A percentile compares a stretch with the other conserved stretches of the same genome.
Evolutionary conservation across 192 early-diverging fungal species (phyloP).

Genomic region (Gryganskiella cystojenkinii): DNA sequence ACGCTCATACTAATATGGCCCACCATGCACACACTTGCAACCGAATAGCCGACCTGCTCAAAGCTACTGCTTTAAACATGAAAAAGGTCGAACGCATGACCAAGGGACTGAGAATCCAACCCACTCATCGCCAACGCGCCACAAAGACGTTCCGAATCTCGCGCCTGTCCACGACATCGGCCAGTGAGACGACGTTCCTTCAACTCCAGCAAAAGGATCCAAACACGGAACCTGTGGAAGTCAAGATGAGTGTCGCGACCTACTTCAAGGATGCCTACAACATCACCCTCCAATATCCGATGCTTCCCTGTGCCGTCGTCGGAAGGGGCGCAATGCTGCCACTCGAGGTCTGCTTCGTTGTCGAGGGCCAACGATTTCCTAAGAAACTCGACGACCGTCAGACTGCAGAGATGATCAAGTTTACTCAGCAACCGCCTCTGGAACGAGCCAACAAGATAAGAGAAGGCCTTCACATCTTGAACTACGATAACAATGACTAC

Average conservation of each 20-base stretch:
- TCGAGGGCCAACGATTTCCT: constrained; percentile 84
- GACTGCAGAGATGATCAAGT: constrained; percentile 96
- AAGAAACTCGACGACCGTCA: constrained; percentile 86
- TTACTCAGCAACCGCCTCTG: constrained; percentile 83
- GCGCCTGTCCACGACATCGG: constrained; percentile 72
- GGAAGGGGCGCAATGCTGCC: constrained; percentile 77
- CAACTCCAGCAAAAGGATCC: neutral
- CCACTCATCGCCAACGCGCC: constrained; percentile 64
- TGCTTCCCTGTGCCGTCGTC: constrained; percentile 82
- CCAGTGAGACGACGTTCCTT: constrained; percentile 77
- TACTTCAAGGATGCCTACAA: constrained; percentile 86
- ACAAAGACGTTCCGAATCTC: constrained; percentile 74
- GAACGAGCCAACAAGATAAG: constrained; percentile 83
- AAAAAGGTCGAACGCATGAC: constrained; percentile 57
- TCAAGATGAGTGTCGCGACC: constrained; percentile 68
- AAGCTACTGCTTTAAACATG: too few species aligned
- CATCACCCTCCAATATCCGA: constrained; percentile 76
- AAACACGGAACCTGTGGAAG: neutral
- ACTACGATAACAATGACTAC: constrained; percentile 75
- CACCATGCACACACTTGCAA: too few species aligned
- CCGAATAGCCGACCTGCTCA: too few species aligned
- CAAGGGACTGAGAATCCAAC: constrained; percentile 62
- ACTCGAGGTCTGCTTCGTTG: constrained; percentile 92
- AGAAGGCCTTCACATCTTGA: constrained; percentile 72
- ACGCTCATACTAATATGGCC: too few species aligned